phyloP scores from a whole-genome alignment of 2,329 filamentous ascomycete genomes.

The Leptosphaerulina australis region DNA sequence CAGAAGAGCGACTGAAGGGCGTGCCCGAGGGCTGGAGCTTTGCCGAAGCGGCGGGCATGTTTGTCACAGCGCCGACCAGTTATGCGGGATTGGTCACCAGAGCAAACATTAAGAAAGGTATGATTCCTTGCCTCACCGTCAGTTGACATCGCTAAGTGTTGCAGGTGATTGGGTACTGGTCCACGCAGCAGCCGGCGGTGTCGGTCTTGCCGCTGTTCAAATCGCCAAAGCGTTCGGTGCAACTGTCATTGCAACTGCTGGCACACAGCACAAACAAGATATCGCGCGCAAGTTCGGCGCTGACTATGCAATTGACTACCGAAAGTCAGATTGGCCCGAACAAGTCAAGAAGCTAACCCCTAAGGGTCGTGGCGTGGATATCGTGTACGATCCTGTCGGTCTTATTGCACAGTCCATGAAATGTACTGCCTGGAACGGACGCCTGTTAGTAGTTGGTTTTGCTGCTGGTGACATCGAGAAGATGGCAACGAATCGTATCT shows the following conservation, averaged over 20 bases:
- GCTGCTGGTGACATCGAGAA: constrained; percentile 87
- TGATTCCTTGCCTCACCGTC: not conserved
- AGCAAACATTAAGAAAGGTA: constrained; percentile 70
- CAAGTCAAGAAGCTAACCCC: constrained; percentile 80
- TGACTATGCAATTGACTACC: constrained; percentile 82
- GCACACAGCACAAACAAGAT: constrained; percentile 77
- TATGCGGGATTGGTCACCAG: constrained; percentile 83
- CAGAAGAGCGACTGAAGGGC: constrained; percentile 71
- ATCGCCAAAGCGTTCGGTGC: constrained; percentile 92
- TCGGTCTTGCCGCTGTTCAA: constrained; percentile 89
- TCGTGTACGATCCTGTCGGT: constrained; percentile 94
- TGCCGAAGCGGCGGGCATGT: constrained; percentile 83
- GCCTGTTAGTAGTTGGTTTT: constrained; percentile 87
- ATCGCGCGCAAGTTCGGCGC: constrained; percentile 82
- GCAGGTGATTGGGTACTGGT: constrained; percentile 83
- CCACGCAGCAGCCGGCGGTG: constrained; percentile 90
- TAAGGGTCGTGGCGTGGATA: constrained; percentile 76
- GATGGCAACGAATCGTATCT: constrained; percentile 86
- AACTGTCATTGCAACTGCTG: constrained; percentile 90
- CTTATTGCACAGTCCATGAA: constrained; percentile 86
- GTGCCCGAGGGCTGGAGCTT: constrained; percentile 83
- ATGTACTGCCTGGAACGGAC: constrained; percentile 91
- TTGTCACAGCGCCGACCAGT: constrained; percentile 88
- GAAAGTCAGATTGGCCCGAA: constrained; percentile 65
- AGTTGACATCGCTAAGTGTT: not conserved